Evolutionary conservation across 371 early-diverging fungal species (phyloP), one percentile per base, ranked within the genome.

Genomic region (Mucor indicus): DNA sequence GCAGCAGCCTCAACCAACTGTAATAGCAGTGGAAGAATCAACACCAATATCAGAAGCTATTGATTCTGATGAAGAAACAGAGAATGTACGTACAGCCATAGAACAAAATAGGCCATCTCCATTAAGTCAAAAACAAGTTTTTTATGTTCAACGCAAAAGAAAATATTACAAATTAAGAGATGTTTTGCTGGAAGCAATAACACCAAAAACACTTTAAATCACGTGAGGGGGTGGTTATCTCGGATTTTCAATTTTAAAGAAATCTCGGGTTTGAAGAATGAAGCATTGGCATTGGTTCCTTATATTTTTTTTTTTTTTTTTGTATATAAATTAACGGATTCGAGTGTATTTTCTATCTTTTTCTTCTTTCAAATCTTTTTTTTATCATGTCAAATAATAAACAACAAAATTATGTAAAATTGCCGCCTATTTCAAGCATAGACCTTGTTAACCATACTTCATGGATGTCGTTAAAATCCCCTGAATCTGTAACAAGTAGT

Each of bases 41-140:
- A 36, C 30, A 42, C 35, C 51, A 64, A 10, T 51, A 57, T n/a
- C n/a, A 38, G 47, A 52, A 22, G 51, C 39, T 20, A 38, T 80
- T 24, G 75, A 77, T 48, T 85, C 86, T 8, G 88, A 89, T 55
- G 81, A 81, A 44, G 88, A 87, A 48, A 79, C 81, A 10, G 81
- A 83, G 48, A 61, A 63, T 35, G 67, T 87, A 2, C 47, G 84
- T 42, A 67, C 69, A 4, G 78, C 80, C 17, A 66, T 83, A 39
- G 67, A 64, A 45, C 62, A 67, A 42, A 75, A 65, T 24, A 67
- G 67, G 12, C 84, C 85, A 5, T 58, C 46, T n/a, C 87, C 89
- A 4, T 44, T 89, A 36, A 84, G 86, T 1, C 56, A 60, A 35
- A 60, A 44, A 30, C 72, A 77, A 7, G 55, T 67, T 43, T 69